Evolutionary conservation across 129 eudicot species (phyloP).

Genomic region (Lactuca sativa): DNA sequence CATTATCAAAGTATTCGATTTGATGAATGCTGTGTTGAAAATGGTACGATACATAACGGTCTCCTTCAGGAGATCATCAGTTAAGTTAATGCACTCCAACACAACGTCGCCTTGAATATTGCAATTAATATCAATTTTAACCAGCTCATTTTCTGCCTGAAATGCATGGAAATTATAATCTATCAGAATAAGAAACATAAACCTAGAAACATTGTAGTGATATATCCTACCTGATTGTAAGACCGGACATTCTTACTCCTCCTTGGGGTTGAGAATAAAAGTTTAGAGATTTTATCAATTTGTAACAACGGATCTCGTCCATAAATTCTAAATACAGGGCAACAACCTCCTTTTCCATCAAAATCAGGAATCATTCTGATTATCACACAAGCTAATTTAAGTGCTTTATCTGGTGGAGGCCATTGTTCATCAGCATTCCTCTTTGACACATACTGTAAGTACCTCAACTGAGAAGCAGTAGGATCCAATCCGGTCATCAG

Average conservation of each 20-base stretch:
- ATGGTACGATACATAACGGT: conserved; percentile 56
- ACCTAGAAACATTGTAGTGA: background rate
- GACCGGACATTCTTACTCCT: conserved; percentile 38
- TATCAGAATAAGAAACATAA: background rate
- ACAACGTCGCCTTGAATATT: conserved; percentile 71
- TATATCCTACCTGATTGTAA: conserved; percentile 52
- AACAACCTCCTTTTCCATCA: conserved; percentile 32
- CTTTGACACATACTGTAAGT: conserved; percentile 59
- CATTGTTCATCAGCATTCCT: conserved; percentile 51
- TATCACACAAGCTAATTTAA: conserved; percentile 55
- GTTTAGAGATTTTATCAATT: conserved; percentile 46
- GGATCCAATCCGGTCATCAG: conserved; percentile 51
- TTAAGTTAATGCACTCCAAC: conserved; percentile 59
- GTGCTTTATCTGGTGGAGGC: conserved; percentile 58
- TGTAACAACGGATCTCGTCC: conserved; percentile 59
- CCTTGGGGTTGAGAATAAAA: conserved; percentile 48
- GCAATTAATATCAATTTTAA: conserved; percentile 60
- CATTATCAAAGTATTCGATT: conserved; percentile 61
- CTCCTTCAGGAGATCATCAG: conserved; percentile 44
- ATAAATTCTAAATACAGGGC: conserved; percentile 61
- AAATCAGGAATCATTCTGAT: conserved; percentile 50
- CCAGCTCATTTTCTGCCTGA: conserved; percentile 63
- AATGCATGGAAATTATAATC: background rate
- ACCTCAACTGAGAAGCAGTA: conserved; percentile 67
- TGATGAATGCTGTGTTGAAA: conserved; percentile 69